These are phyloP conservation scores for Borovskyia barvae DNA, from an alignment of 208 protist species.

Conservation along the genomic window DNA sequence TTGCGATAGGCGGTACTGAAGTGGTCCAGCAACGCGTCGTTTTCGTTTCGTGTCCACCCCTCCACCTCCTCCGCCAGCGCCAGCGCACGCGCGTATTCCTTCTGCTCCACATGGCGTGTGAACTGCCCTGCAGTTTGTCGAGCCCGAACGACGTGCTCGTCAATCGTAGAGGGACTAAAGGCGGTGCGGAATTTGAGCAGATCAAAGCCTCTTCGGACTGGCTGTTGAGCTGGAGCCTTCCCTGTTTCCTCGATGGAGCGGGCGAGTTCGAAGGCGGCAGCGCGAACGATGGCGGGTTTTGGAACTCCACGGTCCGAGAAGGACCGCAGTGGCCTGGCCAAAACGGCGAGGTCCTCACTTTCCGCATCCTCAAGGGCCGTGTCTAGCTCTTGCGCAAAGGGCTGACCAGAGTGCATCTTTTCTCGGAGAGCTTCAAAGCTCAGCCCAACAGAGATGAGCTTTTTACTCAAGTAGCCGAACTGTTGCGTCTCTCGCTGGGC, in stretches of 20 bases:
- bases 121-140: slow-evolving; percentile 45
- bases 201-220: slow-evolving; percentile 73
- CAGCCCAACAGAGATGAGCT: slow-evolving; percentile 78
- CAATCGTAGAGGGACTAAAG: slow-evolving; percentile 62
- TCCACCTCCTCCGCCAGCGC: slow-evolving; percentile 58
- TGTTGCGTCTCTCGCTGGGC: slow-evolving; percentile 57
- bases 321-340: slow-evolving; percentile 53
- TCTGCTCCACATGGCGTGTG: slow-evolving; percentile 52
- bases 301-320: slow-evolving; percentile 47
- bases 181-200: slow-evolving; percentile 81
- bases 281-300: slow-evolving; percentile 32
- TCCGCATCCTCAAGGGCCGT: slow-evolving; percentile 70
- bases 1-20: slow-evolving; percentile 46
- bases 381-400: slow-evolving; percentile 62
- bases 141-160: slow-evolving; percentile 48
- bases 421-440: slow-evolving; percentile 65
- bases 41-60: slow-evolving; percentile 29
- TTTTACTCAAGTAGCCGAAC: slow-evolving; percentile 87
- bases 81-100: slow-evolving; percentile 63
- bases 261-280: slow-evolving; percentile 70
- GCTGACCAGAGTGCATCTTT: slow-evolving; percentile 36
- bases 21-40: slow-evolving; percentile 34
- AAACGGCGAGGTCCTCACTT: slow-evolving; percentile 57
- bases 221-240: slow-evolving; percentile 47
- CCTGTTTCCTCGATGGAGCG: slow-evolving; percentile 78